Conservation (phyloP, 768 basidiomycete genomes). For the Mycena floridula region DNA sequence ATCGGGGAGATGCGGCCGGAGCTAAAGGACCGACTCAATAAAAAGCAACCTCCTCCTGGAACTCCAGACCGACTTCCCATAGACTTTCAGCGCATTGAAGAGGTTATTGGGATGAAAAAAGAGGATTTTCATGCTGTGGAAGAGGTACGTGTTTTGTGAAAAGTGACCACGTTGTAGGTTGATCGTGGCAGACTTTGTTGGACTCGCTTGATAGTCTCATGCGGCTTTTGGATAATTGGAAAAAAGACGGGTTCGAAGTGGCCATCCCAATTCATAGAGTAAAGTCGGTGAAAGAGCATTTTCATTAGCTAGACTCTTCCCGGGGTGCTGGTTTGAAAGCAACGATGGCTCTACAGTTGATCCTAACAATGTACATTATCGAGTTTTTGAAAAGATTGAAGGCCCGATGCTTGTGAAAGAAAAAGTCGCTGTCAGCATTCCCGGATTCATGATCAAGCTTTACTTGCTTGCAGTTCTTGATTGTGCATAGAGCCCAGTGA, state of each 20-base stretch:
- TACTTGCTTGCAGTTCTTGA: too few relatives aligned
- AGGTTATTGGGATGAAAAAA: slow-evolving; percentile 25
- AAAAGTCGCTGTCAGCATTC: too few relatives aligned
- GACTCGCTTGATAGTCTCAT: not conserved
- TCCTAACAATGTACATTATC: too few relatives aligned
- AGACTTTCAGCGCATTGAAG: slow-evolving; percentile 23
- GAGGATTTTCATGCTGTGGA: slow-evolving; percentile 24
- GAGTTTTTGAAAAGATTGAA: too few relatives aligned
- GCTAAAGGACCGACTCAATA: slow-evolving; percentile 22
- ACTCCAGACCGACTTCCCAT: slow-evolving; percentile 17
- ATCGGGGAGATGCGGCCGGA: slow-evolving; percentile 24
- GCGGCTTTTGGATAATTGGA: not conserved
- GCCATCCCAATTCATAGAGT: too few relatives aligned
- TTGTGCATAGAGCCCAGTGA: too few relatives aligned
- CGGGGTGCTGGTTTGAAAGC: too few relatives aligned
- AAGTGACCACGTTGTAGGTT: not conserved
- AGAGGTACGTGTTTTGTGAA: not conserved
- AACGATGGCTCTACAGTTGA: too few relatives aligned
- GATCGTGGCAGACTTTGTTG: not conserved
- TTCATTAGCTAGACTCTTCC: too few relatives aligned
- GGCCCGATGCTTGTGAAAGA: too few relatives aligned
- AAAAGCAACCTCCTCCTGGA: slow-evolving; percentile 9
- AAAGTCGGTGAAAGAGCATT: too few relatives aligned
- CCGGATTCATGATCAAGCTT: too few relatives aligned
- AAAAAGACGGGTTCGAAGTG: not conserved